Base-by-base conservation (phyloP, 768 basidiomycete genomes). In the Lepiota venenata region DNA sequence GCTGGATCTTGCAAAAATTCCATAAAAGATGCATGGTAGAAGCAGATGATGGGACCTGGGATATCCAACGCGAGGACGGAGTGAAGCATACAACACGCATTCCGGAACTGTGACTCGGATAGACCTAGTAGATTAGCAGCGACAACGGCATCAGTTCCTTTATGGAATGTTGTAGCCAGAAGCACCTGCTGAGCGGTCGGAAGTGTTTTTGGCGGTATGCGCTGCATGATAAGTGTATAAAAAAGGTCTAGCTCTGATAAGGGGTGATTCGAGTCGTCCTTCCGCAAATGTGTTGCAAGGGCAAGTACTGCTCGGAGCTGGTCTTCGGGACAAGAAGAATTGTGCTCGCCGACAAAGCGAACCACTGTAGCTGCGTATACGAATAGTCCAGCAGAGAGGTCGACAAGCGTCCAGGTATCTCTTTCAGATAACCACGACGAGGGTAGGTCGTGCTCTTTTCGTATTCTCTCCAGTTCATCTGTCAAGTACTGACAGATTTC, bases 401-500 rank as follows among this genome's bases (percentile, higher is more conserved):
- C 27, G 18, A 52, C 29, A 15, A 55, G 50, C 4, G 15, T 37
- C 15, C 35, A 4, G n/a, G 56, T 12, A 5, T 46, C 46, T 8
- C 16, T 14, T 25, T 56, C 39, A 2, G 49, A 35, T 2, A 54
- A 54, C 58, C 58, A 58, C 11, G 55, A 21, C 14, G 43, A 39
- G 0, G 40, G 14, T 3, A 43, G 8, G 11, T 20, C 18, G 11
- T 47, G 32, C 8, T 51, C 43, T 14, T 53, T 45, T 2, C 18
- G 36, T 9, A 43, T 47, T 20, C 54, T 18, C 0, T 7, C 5
- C 5, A 59, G 39, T n/a, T 52, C 45, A 25, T 49, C 55, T 10
- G 38, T 44, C 10, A 56, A 36, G 37, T 48, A 59, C 16, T 41
- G 18, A 2, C 16, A 21, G 37, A 59, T 53, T n/a, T 56, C 55